Base-by-base conservation (phyloP, 306 rosid genomes). In the Calophaca sinica region DNA sequence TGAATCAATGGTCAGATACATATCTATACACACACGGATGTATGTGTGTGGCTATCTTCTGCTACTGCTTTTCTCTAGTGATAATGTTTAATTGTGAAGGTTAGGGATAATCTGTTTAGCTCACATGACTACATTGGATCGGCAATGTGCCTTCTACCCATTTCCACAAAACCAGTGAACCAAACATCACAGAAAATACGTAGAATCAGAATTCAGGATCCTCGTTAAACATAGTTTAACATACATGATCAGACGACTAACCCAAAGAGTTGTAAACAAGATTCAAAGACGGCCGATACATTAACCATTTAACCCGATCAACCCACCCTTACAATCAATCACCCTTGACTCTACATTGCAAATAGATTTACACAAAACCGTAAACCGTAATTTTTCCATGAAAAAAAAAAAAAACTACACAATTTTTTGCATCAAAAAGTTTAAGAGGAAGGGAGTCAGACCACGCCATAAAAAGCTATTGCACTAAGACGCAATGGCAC, bases 51-150 rank as follows among this genome's bases (percentile, higher is more conserved):
- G 26, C 26, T 20, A 20, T 20, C 26, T 29, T 14, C 4, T 12
- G 39, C 72, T n/a, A 71, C 54, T 66, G 3, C 28, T 38, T 67
- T n/a, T 32, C 73, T 44, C 45, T 12, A n/a, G n/a, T n/a, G n/a
- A n/a, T n/a, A n/a, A n/a, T n/a, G n/a, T n/a, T n/a, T n/a, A 68
- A 49, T 68, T 26, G 20, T 14, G 3, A 12, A 8, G 46, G 35
- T 13, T 54, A 39, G 9, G 20, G 29, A 14, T 50, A 61, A 71
- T 44, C 6, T 14, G 4, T n/a, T 63, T 54, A 44, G 52, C 46
- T 31, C 68, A 53, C 53, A 50, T 5, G 42, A 11, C 12, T n/a
- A 46, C 33, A 74, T 41, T 57, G 42, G 64, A 20, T 44, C 64
- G 60, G 7, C 39, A 14, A 68, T 9, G 28, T 10, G 15, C 6